phyloP scores from a whole-genome alignment of 1,284 basidiomycete species.

The Tylopilus orsonianus region DNA sequence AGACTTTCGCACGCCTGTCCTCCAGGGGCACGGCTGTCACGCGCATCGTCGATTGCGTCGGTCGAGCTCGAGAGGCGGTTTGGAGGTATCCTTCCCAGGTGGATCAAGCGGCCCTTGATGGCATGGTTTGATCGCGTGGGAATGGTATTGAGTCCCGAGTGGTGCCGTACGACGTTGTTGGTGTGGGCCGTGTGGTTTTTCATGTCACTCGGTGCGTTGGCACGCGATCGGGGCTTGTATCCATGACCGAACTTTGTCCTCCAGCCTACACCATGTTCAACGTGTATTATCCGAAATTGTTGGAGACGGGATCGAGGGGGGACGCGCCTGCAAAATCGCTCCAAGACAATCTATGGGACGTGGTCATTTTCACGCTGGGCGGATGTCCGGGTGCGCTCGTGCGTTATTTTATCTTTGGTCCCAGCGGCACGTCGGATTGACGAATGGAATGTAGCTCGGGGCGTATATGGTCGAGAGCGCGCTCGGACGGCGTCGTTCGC shows the following conservation, averaged over 20 bases:
- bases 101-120: constrained; percentile 49
- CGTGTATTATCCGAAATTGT: constrained; percentile 88
- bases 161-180: constrained; percentile 80
- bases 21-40: constrained; percentile 18
- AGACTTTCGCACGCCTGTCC: constrained; percentile 4
- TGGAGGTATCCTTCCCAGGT: constrained; percentile 44
- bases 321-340: constrained; percentile 48
- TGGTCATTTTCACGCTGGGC: constrained; percentile 79
- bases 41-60: constrained; percentile 25
- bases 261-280: constrained; percentile 97
- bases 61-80: constrained; percentile 42
- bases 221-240: constrained; percentile 7
- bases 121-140: constrained; percentile 73
- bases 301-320: constrained; percentile 56
- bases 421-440: constrained; percentile 10
- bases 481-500: constrained; percentile 76
- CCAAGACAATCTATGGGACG: constrained; percentile 74
- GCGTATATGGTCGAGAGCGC: constrained; percentile 84
- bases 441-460: constrained; percentile 58
- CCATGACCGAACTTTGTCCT: neutral
- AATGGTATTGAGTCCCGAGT: constrained; percentile 80
- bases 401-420: constrained; percentile 24
- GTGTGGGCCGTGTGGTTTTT: constrained; percentile 85
- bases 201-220: constrained; percentile 73
- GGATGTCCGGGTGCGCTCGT: constrained; percentile 88